Conservation (phyloP, 2,329 filamentous ascomycete species). For the Fusarium fujikuroi region DNA sequence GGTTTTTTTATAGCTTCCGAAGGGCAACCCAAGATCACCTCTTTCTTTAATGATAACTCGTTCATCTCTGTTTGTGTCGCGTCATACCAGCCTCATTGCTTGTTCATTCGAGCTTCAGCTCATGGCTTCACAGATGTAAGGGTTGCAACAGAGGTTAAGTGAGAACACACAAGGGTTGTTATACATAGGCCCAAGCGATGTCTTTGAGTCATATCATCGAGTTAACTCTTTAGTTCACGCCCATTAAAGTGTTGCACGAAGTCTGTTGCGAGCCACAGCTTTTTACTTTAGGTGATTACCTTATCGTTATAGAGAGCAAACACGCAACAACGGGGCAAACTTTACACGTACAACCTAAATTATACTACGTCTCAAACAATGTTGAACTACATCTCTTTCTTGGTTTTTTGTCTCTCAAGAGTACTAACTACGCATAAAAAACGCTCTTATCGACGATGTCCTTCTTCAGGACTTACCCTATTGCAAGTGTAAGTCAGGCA, state of each 20-base stretch:
- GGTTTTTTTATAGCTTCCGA: too few relatives aligned
- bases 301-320: too few relatives aligned
- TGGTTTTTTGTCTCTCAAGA: not conserved
- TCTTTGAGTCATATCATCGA: not conserved
- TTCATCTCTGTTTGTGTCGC: not conserved
- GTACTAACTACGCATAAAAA: not conserved
- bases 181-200: fast-evolving
- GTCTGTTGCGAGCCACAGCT: not conserved
- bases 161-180: not conserved
- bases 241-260: not conserved
- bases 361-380: not conserved
- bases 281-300: not conserved
- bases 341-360: not conserved
- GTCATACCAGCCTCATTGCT: not conserved
- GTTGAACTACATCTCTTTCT: not conserved
- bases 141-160: not conserved
- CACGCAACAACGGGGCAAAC: not conserved
- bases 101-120: not conserved
- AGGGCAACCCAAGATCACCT: not conserved
- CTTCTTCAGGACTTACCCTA: not conserved
- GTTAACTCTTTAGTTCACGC: not conserved
- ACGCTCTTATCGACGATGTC: not conserved
- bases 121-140: not conserved
- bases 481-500: not conserved
- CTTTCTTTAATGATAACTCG: fast-evolving